Percentiles rank a stretch among this genome's conserved stretches.
Evolutionary conservation across 768 basidiomycete genomes (phyloP).

Genomic region (Phaffia tasmanica): DNA sequence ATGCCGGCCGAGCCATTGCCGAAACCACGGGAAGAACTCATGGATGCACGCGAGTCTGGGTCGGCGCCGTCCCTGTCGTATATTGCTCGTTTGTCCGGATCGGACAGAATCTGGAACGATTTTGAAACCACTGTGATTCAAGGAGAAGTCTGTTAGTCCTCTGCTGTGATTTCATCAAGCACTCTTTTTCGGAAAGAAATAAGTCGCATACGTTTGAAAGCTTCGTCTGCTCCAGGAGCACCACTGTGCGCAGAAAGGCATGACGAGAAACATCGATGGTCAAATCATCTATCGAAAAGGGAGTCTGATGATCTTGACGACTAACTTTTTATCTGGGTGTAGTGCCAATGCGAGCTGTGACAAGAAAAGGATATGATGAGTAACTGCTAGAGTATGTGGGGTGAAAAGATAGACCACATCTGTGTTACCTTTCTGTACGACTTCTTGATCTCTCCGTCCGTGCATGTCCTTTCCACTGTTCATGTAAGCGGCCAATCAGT

Average conservation of each 20-base stretch:
- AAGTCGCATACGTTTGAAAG: slow-evolving; percentile 72
- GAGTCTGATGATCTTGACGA: neutral
- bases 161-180: neutral
- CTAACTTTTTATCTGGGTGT: slow-evolving; percentile 44
- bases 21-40: slow-evolving; percentile 1
- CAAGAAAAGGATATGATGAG: slow-evolving; percentile 13
- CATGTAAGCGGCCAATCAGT: neutral
- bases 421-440: slow-evolving; percentile 80
- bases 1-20: slow-evolving; percentile 44
- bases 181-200: neutral
- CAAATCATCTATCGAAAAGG: neutral
- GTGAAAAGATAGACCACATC: slow-evolving; percentile 9
- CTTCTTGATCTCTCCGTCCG: slow-evolving; percentile 49
- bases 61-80: slow-evolving; percentile 73
- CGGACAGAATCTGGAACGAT: slow-evolving; percentile 91
- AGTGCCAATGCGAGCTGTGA: slow-evolving; percentile 59
- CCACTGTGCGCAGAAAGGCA: slow-evolving; percentile 51
- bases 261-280: slow-evolving; percentile 1
- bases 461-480: slow-evolving; percentile 35
- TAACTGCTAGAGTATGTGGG: slow-evolving; percentile 1
- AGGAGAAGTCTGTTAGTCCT: neutral
- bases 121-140: slow-evolving; percentile 75
- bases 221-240: slow-evolving; percentile 95
- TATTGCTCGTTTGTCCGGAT: slow-evolving; percentile 76
- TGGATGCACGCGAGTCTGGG: slow-evolving; percentile 62